phyloP scores from a whole-genome alignment of 441 rosid genomes.

The Macaranga tanarius region DNA sequence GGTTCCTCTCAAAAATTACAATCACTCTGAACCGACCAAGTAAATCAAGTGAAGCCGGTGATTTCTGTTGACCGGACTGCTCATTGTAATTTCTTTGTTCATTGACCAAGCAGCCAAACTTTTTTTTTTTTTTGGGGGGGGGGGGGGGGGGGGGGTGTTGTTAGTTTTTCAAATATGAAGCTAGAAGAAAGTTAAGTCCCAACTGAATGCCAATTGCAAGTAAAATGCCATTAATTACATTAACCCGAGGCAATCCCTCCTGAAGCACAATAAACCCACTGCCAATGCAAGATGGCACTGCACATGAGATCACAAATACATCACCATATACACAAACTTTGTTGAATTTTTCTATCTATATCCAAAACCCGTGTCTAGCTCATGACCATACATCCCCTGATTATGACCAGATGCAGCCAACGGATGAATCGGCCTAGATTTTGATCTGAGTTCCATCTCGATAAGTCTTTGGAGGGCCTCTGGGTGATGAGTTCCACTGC shows the following conservation, averaged over 20 bases:
- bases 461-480: constrained; percentile 76
- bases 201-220: constrained; percentile 17
- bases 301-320: constrained; percentile 26
- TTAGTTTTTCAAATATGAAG: constrained; percentile 3
- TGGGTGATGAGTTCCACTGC: constrained; percentile 52
- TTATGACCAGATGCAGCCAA: constrained; percentile 45
- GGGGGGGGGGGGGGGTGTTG: too few relatives aligned
- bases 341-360: constrained; percentile 42
- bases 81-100: neutral
- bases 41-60: neutral
- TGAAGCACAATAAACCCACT: constrained; percentile 21
- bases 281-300: constrained; percentile 13
- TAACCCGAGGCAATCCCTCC: constrained; percentile 12
- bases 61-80: neutral
- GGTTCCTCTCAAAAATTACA: neutral
- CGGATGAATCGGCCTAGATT: constrained; percentile 56
- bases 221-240: constrained; percentile 33
- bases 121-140: neutral
- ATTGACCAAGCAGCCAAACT: neutral
- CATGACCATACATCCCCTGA: constrained; percentile 62
- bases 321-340: constrained; percentile 23
- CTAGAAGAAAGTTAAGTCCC: constrained; percentile 12
- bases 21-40: neutral
- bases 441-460: constrained; percentile 76
- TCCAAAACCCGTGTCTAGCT: constrained; percentile 74